phyloP scores from a whole-genome alignment of 192 early-diverging fungal genomes.

The Entomortierella lignicola region DNA sequence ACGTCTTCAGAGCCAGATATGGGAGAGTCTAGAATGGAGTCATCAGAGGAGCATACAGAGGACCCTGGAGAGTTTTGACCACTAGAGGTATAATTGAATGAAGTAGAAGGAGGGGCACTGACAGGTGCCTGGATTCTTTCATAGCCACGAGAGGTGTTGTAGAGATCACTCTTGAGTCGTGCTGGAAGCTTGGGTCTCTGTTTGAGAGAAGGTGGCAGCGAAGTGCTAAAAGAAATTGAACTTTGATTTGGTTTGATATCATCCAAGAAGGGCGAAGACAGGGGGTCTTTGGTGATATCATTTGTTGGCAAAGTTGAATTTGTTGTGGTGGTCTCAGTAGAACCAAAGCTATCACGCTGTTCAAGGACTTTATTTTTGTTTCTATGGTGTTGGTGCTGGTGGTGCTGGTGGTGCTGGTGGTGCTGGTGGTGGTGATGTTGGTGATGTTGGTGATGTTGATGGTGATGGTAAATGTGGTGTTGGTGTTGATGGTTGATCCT shows the following conservation, averaged over 20 bases:
- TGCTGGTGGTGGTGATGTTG: neutral
- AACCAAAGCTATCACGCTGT: neutral
- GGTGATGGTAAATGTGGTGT: too few relatives aligned
- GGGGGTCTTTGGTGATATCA: neutral
- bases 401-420: too few relatives aligned
- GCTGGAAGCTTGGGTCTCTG: slow-evolving; percentile 28
- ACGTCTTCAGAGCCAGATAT: slow-evolving; percentile 46
- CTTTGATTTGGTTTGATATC: slow-evolving; percentile 7
- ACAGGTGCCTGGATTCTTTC: neutral
- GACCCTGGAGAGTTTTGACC: slow-evolving; percentile 46
- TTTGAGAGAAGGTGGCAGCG: slow-evolving; percentile 30
- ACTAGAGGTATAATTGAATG: slow-evolving; percentile 39
- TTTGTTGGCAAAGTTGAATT: neutral
- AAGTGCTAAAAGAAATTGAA: slow-evolving; percentile 26
- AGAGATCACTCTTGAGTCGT: slow-evolving; percentile 42
- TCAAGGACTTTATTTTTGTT: neutral
- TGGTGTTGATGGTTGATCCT: slow-evolving; percentile 9
- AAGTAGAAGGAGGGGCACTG: neutral
- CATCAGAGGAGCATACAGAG: slow-evolving; percentile 33
- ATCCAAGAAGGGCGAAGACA: neutral
- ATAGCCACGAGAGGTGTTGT: neutral
- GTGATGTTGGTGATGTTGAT: too few relatives aligned
- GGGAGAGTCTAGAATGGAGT: slow-evolving; percentile 36
- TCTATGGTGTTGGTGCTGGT: neutral
- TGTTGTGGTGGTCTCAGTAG: neutral